These are phyloP conservation scores for Colletotrichum lindemuthianum DNA, from an alignment of 2,329 filamentous ascomycete species.

Conservation along the genomic window DNA sequence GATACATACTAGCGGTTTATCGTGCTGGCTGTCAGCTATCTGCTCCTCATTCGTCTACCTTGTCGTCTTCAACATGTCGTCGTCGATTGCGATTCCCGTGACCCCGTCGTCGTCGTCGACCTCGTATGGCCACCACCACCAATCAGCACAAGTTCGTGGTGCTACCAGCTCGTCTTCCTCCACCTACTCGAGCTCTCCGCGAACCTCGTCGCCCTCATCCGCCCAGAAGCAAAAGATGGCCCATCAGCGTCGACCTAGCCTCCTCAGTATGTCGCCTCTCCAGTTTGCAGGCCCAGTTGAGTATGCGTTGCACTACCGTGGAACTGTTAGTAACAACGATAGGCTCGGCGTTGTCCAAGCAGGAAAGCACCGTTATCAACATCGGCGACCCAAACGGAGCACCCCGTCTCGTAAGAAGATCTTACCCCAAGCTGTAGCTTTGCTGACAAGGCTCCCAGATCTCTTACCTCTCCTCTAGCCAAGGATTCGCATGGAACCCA, in stretches of 20 bases:
- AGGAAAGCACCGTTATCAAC: conserved; percentile 84
- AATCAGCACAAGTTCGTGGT: conserved; percentile 53
- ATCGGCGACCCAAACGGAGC: conserved; percentile 79
- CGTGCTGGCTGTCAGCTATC: conserved; percentile 11
- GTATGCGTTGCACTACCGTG: neutral
- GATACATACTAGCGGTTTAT: conserved; percentile 11
- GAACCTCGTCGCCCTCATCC: conserved; percentile 56
- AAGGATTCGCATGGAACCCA: conserved; percentile 87
- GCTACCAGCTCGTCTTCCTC: conserved; percentile 62
- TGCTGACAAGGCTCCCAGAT: conserved; percentile 61
- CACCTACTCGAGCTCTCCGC: conserved; percentile 66
- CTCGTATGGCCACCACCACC: conserved; percentile 43
- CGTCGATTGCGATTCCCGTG: conserved; percentile 75
- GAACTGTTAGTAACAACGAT: conserved; percentile 43
- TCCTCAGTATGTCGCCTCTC: conserved; percentile 61
- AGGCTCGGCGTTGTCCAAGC: conserved; percentile 78
- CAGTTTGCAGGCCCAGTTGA: neutral
- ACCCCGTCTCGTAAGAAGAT: conserved; percentile 71
- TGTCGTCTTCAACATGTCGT: conserved; percentile 62
- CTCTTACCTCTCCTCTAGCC: conserved; percentile 80
- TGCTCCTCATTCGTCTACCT: conserved; percentile 10
- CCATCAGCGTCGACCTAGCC: conserved; percentile 68
- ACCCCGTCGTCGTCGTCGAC: conserved; percentile 47
- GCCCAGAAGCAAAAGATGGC: conserved; percentile 53
- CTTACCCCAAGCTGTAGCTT: neutral